Conservation (phyloP, 331 rosid genomes). For the Saraca asoca region DNA sequence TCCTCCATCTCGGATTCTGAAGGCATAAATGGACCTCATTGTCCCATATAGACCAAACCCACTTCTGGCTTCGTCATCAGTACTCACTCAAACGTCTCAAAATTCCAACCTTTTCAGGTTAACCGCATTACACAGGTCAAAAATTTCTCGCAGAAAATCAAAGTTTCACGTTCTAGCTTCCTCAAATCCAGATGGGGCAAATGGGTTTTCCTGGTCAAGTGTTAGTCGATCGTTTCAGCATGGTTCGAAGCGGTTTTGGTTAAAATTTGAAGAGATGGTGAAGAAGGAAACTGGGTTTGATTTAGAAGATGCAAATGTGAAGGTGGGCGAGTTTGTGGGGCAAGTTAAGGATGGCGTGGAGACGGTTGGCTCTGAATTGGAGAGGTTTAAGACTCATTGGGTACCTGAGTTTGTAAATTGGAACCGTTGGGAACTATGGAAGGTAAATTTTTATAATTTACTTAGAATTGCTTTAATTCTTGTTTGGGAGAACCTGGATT, state of each 20-base stretch:
- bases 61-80: constrained; percentile 47
- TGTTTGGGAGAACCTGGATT: neutral
- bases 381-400: constrained; percentile 50
- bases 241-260: constrained; percentile 72
- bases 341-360: constrained; percentile 43
- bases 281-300: constrained; percentile 81
- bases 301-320: constrained; percentile 51
- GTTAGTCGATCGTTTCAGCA: constrained; percentile 53
- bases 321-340: constrained; percentile 45
- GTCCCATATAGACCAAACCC: constrained; percentile 48
- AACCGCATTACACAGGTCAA: constrained; percentile 37
- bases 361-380: constrained; percentile 46
- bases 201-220: constrained; percentile 55
- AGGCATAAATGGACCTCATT: constrained; percentile 47
- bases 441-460: constrained; percentile 52
- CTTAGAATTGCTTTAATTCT: constrained; percentile 12
- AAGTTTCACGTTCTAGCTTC: constrained; percentile 61
- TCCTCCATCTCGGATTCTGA: constrained; percentile 13
- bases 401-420: constrained; percentile 63
- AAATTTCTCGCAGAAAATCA: constrained; percentile 41
- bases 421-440: constrained; percentile 80
- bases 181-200: constrained; percentile 49
- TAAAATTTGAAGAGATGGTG: constrained; percentile 55
- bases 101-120: constrained; percentile 44
- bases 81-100: constrained; percentile 37